A percentile compares a stretch with the other conserved stretches of the same genome.
Evolutionary conservation across 768 basidiomycete genomes (phyloP).

Genomic region (Boletus insuetus): DNA sequence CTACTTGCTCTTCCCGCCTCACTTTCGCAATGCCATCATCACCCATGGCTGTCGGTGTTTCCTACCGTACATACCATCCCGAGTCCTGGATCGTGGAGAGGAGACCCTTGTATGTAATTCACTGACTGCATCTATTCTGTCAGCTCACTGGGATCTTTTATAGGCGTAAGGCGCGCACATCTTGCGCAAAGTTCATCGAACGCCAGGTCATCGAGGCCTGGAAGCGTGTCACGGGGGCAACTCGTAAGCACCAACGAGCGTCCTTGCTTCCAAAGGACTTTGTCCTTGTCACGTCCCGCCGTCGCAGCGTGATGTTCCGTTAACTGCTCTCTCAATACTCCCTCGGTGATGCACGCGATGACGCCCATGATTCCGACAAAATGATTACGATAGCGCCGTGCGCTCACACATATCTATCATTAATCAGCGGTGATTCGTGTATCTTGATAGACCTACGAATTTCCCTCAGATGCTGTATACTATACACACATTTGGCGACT

Average conservation of each 20-base stretch:
- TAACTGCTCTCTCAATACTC: constrained; percentile 12
- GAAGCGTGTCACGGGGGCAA: constrained; percentile 56
- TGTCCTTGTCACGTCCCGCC: constrained; percentile 54
- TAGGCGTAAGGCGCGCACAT: constrained; percentile 25
- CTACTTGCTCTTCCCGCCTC: not conserved
- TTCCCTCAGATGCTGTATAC: constrained; percentile 5
- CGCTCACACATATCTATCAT: constrained; percentile 8
- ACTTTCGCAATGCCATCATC: constrained; percentile 8
- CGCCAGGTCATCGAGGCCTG: constrained; percentile 59
- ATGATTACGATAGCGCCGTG: constrained; percentile 14
- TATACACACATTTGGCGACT: not conserved
- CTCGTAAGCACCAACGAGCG: constrained; percentile 49
- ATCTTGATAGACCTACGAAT: constrained; percentile 3
- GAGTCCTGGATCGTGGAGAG: constrained; percentile 28
- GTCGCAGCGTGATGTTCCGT: constrained; percentile 48
- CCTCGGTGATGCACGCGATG: constrained; percentile 3
- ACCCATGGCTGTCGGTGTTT: not conserved
- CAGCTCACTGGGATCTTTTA: not conserved
- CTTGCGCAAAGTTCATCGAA: constrained; percentile 48
- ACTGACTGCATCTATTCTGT: not conserved
- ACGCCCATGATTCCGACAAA: constrained; percentile 12
- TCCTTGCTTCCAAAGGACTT: constrained; percentile 60
- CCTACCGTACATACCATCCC: constrained; percentile 14
- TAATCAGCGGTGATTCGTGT: not conserved
- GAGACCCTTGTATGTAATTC: constrained; percentile 22